Conservation (phyloP, 805 yeast genomes). For the Kuraishia cidri region DNA sequence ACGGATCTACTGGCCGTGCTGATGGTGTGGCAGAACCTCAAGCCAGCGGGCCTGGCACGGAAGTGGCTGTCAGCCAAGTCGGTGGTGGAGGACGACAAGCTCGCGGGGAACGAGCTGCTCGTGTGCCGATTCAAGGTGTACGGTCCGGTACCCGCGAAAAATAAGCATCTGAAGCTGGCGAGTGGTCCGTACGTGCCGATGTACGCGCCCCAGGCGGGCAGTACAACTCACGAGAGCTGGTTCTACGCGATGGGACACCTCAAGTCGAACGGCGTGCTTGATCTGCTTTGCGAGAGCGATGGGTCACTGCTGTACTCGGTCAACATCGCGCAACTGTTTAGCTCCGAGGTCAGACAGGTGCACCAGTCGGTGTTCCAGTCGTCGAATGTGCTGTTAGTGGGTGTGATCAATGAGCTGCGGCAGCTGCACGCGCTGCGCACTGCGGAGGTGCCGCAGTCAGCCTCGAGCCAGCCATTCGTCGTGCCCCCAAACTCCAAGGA, state of each 20-base stretch:
- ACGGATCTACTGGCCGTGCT: constrained; percentile 29
- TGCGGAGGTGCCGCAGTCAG: constrained; percentile 2
- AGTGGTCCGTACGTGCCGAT: constrained; percentile 12
- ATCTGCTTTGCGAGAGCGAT: constrained; percentile 54
- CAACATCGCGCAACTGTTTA: constrained; percentile 39
- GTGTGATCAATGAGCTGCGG: constrained; percentile 46
- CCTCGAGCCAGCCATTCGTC: constrained; percentile 3
- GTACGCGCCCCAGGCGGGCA: constrained; percentile 9
- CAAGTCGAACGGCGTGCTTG: constrained; percentile 52
- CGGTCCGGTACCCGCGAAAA: constrained; percentile 45
- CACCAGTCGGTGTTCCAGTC: constrained; percentile 56
- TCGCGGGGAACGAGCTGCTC: constrained; percentile 26
- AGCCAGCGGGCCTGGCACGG: constrained; percentile 33
- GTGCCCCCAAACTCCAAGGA: constrained; percentile 5
- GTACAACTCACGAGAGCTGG: constrained; percentile 45
- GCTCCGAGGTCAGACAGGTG: constrained; percentile 55
- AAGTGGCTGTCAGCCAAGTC: constrained; percentile 36
- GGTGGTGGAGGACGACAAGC: constrained; percentile 10
- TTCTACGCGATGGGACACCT: constrained; percentile 64
- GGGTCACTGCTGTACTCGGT: constrained; percentile 53
- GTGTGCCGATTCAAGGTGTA: constrained; percentile 59
- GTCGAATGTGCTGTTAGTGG: constrained; percentile 51
- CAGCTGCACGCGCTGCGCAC: constrained; percentile 24
- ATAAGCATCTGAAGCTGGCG: constrained; percentile 22
- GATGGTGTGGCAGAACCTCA: constrained; percentile 40